Evolutionary conservation across 139 green algal genomes (phyloP).

Genomic region (Edaphochlamys debaryana): DNA sequence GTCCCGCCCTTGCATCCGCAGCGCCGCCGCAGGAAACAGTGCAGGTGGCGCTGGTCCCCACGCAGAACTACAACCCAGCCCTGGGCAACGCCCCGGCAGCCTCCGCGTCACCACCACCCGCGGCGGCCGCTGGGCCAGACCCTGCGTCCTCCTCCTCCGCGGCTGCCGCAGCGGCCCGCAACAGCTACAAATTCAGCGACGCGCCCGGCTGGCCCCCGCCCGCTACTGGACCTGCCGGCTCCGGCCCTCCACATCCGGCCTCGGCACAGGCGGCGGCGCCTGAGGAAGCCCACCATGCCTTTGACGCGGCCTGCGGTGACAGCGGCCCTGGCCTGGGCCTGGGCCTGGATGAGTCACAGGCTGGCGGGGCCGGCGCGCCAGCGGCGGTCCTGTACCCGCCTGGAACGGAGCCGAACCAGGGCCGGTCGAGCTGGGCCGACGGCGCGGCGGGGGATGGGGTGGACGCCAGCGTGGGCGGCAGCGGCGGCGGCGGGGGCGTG

Average conservation of each 20-base stretch:
- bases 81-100: neutral
- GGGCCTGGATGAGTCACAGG: neutral
- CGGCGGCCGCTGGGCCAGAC: too few species aligned
- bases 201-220: neutral
- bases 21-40: constrained; percentile 40
- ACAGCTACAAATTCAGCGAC: constrained; percentile 31
- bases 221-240: too few species aligned
- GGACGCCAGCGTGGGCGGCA: too few species aligned
- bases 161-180: neutral
- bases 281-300: too few species aligned
- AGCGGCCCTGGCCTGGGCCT: too few species aligned
- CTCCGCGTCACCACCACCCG: neutral
- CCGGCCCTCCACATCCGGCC: too few species aligned
- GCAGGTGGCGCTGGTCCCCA: constrained; percentile 50
- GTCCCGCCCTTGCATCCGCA: too few species aligned
- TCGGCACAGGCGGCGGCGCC: too few species aligned
- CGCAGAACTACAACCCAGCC: neutral
- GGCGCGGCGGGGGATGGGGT: neutral
- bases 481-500: neutral
- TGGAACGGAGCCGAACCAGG: neutral
- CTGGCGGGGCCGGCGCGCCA: neutral
- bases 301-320: too few species aligned
- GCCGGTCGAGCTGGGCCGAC: neutral
- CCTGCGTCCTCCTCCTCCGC: too few species aligned
- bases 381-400: constrained; percentile 27